A percentile compares a stretch with the other conserved stretches of the same genome.
These are phyloP conservation scores for Cladophialophora exuberans DNA, from an alignment of 2,329 filamentous ascomycete species.

Conservation along the genomic window DNA sequence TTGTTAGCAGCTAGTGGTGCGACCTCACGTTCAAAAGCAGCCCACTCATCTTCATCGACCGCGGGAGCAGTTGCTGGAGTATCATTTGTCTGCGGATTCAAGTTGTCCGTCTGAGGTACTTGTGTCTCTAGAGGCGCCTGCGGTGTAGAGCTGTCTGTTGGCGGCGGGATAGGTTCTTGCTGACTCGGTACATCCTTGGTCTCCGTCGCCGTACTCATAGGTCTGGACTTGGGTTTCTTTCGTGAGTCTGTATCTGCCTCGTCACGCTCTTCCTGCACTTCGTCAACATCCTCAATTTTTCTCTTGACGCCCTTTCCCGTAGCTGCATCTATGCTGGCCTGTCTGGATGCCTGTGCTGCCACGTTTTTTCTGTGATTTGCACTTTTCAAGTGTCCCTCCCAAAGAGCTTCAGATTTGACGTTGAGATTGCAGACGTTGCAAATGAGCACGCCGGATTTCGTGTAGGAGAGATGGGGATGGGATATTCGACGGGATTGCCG, in stretches of 20 bases:
- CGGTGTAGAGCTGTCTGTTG: not conserved
- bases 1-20: conserved; percentile 50
- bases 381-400: conserved; percentile 65
- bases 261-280: conserved; percentile 30
- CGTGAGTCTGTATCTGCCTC: conserved; percentile 23
- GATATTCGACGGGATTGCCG: conserved; percentile 73
- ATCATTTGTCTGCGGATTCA: conserved; percentile 10
- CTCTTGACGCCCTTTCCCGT: conserved; percentile 54
- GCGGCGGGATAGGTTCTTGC: not conserved
- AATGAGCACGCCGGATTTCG: conserved; percentile 67
- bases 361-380: conserved; percentile 48
- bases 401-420: conserved; percentile 68
- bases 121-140: too few species aligned
- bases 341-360: conserved; percentile 37
- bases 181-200: not conserved
- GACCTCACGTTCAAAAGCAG: conserved; percentile 83
- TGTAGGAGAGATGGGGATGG: conserved; percentile 70
- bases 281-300: conserved; percentile 51
- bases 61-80: conserved; percentile 17
- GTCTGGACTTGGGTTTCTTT: conserved; percentile 32
- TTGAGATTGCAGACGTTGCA: conserved; percentile 69
- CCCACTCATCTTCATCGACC: conserved; percentile 80
- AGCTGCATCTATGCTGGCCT: conserved; percentile 21
- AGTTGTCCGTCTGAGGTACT: not conserved
- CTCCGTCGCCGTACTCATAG: conserved; percentile 35